A percentile compares a stretch with the other conserved stretches of the same genome.
These are phyloP conservation scores for Cladosporium sp. DNA, from an alignment of 2,329 filamentous ascomycete genomes.

Conservation along the genomic window DNA sequence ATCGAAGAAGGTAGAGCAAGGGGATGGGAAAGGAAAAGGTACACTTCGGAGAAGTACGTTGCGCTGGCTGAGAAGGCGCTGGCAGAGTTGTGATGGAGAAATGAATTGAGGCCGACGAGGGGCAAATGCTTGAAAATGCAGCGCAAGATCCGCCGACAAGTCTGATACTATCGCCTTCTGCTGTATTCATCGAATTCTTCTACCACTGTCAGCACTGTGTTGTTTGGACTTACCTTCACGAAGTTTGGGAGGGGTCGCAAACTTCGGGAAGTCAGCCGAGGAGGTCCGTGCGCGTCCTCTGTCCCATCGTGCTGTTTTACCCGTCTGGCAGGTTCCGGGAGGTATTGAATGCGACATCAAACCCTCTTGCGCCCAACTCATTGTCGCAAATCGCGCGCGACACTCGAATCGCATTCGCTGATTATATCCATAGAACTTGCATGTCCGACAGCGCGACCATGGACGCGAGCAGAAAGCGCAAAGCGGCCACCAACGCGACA, in stretches of 20 bases:
- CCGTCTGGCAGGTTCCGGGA: not conserved
- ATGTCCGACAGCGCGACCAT: not conserved
- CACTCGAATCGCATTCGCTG: not conserved
- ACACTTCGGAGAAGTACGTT: slow-evolving; percentile 24
- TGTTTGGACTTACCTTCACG: no score
- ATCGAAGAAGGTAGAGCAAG: slow-evolving; percentile 27
- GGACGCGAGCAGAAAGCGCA: slow-evolving; percentile 47
- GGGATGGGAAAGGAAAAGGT: slow-evolving; percentile 26
- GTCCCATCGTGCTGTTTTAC: no score
- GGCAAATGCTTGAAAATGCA: no score
- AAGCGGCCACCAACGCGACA: slow-evolving; percentile 46
- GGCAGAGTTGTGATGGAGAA: slow-evolving; percentile 27
- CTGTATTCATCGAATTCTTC: no score
- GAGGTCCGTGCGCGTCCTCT: no score
- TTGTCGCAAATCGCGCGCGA: not conserved
- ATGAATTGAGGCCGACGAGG: no score
- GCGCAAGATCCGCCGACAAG: no score
- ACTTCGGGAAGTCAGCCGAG: no score
- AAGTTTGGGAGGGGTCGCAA: no score
- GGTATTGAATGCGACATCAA: not conserved
- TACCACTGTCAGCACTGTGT: no score
- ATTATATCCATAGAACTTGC: not conserved
- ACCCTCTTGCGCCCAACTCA: not conserved
- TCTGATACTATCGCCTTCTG: no score
- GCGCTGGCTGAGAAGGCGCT: slow-evolving; percentile 27